A percentile compares a stretch with the other conserved stretches of the same genome.
Evolutionary conservation across 148 eudicot genomes (phyloP).

Genomic region (Rheum nobile): DNA sequence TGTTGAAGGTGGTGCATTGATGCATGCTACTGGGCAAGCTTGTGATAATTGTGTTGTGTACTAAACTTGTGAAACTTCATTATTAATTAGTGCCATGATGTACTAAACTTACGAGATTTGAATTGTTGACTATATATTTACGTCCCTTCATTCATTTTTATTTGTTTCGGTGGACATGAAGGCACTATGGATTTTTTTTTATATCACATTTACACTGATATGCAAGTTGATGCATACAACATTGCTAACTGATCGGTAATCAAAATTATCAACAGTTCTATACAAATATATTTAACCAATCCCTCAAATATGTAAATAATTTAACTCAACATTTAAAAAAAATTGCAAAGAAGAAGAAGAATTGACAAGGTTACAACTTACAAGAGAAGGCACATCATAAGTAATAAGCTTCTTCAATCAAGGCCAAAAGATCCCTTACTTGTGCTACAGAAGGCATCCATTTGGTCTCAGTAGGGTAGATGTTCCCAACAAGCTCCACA

Average conservation of each 20-base stretch:
- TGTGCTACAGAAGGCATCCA: slow-evolving; percentile 36
- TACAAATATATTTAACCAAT: not conserved
- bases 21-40: too few species aligned
- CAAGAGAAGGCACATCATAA: too few species aligned
- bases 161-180: too few species aligned
- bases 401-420: slow-evolving; percentile 16
- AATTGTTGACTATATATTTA: too few species aligned
- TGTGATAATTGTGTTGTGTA: too few species aligned
- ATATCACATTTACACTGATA: not conserved
- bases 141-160: too few species aligned
- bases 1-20: too few species aligned
- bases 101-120: too few species aligned
- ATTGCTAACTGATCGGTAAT: not conserved
- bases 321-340: not conserved
- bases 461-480: slow-evolving; percentile 37
- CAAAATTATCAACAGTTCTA: not conserved
- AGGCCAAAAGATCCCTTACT: slow-evolving; percentile 50
- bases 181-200: too few species aligned
- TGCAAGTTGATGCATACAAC: not conserved
- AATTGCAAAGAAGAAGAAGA: not conserved
- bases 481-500: slow-evolving; percentile 46
- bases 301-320: not conserved
- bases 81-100: too few species aligned
- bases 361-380: not conserved
- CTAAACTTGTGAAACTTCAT: too few species aligned